These are phyloP conservation scores for Oryza punctata DNA, from an alignment of 176 grass and related monocot species.

Conservation along the genomic window DNA sequence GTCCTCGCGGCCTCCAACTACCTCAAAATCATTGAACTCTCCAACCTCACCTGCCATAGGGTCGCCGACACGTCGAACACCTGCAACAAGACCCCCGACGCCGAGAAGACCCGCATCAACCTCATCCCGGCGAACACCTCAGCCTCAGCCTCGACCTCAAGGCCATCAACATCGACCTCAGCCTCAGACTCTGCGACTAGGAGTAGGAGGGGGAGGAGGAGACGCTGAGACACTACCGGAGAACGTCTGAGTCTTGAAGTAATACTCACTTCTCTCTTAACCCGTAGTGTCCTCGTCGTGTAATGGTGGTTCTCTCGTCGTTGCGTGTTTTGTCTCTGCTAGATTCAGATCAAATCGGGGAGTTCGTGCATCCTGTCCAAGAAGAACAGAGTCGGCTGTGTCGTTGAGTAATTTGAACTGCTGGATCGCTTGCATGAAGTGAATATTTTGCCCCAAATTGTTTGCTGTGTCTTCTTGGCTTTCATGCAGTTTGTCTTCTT, in stretches of 20 bases:
- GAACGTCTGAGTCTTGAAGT: constrained; percentile 10
- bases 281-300: neutral
- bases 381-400: constrained; percentile 15
- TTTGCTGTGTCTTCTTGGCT: neutral
- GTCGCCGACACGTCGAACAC: neutral
- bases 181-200: neutral
- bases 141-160: neutral
- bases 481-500: neutral
- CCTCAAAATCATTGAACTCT: neutral
- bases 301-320: neutral
- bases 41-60: neutral
- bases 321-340: neutral
- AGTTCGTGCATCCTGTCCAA: neutral
- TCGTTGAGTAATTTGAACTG: neutral
- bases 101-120: neutral
- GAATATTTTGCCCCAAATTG: neutral
- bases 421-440: constrained; percentile 12
- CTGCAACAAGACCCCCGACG: neutral
- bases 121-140: too few species aligned
- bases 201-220: neutral
- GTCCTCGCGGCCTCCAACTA: neutral
- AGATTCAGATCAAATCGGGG: neutral
- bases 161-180: neutral
- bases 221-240: neutral
- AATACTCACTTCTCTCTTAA: too few species aligned